Evolutionary conservation across 768 basidiomycete genomes (phyloP).

Genomic region (Galerina marginata): DNA sequence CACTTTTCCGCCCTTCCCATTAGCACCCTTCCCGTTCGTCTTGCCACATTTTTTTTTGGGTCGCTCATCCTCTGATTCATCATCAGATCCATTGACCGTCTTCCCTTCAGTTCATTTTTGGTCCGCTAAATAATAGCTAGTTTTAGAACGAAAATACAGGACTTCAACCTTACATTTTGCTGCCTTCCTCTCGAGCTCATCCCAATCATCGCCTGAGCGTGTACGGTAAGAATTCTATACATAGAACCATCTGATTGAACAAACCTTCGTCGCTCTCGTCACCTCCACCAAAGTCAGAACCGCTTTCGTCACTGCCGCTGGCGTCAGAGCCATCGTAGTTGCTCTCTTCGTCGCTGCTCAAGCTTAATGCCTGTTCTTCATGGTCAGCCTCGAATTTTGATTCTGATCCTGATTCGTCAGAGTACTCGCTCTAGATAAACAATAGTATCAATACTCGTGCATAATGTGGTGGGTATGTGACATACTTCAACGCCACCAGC

Average conservation of each 20-base stretch:
- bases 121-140: conserved; percentile 44
- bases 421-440: conserved; percentile 42
- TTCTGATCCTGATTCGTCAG: conserved; percentile 52
- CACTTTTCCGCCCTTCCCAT: conserved; percentile 26
- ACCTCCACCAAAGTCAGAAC: conserved; percentile 62
- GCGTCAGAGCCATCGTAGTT: conserved; percentile 72
- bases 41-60: conserved; percentile 54
- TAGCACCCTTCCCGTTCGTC: conserved; percentile 47
- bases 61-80: conserved; percentile 55
- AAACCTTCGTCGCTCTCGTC: conserved; percentile 69
- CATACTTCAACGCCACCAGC: conserved; percentile 71
- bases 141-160: conserved; percentile 13
- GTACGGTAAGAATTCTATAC: conserved; percentile 10
- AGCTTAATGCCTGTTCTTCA: conserved; percentile 60
- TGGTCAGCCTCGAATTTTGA: conserved; percentile 62
- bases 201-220: conserved; percentile 86
- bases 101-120: conserved; percentile 50
- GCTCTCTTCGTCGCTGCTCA: conserved; percentile 62
- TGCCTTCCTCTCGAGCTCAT: conserved; percentile 90
- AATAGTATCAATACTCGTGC: not conserved
- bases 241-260: conserved; percentile 10
- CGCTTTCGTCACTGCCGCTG: conserved; percentile 68
- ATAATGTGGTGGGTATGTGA: conserved; percentile 7
- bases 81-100: conserved; percentile 53
- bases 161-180: conserved; percentile 68